Conservation (phyloP, 2,329 filamentous ascomycete genomes). For the Aspergillus sp. region DNA sequence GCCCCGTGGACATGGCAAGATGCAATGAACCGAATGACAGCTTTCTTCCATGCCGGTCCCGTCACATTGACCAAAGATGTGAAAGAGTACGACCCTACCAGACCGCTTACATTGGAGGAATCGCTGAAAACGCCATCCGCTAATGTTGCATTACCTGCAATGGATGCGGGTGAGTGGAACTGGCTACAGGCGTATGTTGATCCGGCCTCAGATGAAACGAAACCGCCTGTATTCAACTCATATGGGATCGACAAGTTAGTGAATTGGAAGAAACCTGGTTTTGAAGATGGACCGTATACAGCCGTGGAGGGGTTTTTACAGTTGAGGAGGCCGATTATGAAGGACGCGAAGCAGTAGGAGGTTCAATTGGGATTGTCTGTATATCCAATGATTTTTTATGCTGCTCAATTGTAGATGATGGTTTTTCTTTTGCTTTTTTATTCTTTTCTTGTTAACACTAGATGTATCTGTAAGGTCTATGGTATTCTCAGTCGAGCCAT, state of each 20-base stretch:
- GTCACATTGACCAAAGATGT: slow-evolving; percentile 13
- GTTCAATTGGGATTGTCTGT: no score
- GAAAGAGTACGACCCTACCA: neutral
- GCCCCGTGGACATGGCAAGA: slow-evolving; percentile 16
- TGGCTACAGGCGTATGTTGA: slow-evolving; percentile 19
- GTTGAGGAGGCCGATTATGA: slow-evolving; percentile 7
- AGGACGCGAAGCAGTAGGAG: neutral
- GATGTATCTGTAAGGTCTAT: no score
- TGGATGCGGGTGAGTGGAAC: slow-evolving; percentile 7
- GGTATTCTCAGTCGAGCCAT: no score
- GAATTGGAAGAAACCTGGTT: slow-evolving; percentile 1
- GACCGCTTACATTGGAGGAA: neutral
- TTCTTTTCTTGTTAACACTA: no score
- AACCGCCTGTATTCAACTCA: neutral
- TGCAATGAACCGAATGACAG: slow-evolving; percentile 16
- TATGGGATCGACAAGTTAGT: slow-evolving; percentile 2
- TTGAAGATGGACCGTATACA: slow-evolving; percentile 11
- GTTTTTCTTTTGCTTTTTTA: no score
- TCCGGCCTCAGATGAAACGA: neutral
- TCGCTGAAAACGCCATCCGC: neutral
- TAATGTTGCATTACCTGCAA: slow-evolving; percentile 3
- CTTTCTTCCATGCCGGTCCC: slow-evolving; percentile 23
- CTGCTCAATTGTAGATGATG: no score
- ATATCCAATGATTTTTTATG: no score
- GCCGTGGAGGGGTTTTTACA: slow-evolving; percentile 15